Base-by-base conservation (phyloP, 495 filamentous ascomycete species). In the Penicillium cataractarum region DNA sequence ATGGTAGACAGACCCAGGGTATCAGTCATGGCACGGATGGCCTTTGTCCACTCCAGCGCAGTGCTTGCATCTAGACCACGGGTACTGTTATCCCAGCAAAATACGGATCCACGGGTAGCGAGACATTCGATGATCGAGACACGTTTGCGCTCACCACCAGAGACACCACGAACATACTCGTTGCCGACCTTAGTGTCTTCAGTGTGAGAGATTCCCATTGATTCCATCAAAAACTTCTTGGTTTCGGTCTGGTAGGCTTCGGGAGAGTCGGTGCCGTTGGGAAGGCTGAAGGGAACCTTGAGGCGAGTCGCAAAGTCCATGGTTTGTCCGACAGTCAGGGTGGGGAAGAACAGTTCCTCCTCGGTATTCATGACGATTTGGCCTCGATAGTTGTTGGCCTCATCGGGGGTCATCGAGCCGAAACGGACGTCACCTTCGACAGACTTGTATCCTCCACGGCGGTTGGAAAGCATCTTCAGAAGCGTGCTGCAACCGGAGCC, bases 141-240 rank as follows among this genome's bases (percentile, higher is more conserved):
- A 55, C 86, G 86, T 69, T 91, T 91, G 55, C 92, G 86, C 74
- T 96, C 92, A 44, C 92, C 92, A 40, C 92, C 92, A 4, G 88
- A 92, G n/a, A 96, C 86, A 65, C 92, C 92, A 24, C 92, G 89
- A 42, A 93, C 83, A 61, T 87, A 91, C 6, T 86, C 84, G 62
- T 92, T 89, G 12, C 92, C 92, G 21, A 95, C 90, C 61, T 92
- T 88, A 0, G 92, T 96, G 66, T 91, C 80, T n/a, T 83, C 80
- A 0, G 91, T 94, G 68, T 95, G 91, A 61, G 90, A 84, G 51
- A 94, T 94, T 50, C 90, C 90, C 52, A 88, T 74, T 21, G 89
- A 82, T 54, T 87, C 85, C 6, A 92, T 81, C 19, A 92, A 80
- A 60, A 89, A 92, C 58, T 87, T 85, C 66, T 94, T 90, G 1